Conservation (phyloP, 163 green algal species). For the Picocystis sp. region DNA sequence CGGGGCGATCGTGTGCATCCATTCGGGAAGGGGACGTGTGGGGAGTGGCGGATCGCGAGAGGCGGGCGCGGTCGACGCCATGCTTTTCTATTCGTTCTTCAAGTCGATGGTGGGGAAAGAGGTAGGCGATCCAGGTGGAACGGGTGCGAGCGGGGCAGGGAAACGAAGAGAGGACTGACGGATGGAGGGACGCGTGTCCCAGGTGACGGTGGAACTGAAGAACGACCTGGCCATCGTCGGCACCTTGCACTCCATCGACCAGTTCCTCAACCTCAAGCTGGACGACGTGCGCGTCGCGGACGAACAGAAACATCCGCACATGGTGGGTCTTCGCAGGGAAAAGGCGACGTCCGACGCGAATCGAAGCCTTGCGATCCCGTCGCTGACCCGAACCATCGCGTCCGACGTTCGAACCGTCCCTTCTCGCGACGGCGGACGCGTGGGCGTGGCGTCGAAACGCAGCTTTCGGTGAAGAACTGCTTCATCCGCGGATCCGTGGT, state of each 20-base stretch:
- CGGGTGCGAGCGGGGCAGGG: no score
- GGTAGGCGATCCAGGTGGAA: conserved; percentile 20
- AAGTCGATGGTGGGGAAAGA: conserved; percentile 91
- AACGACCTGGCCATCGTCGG: conserved; percentile 93
- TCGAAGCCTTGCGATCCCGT: neutral
- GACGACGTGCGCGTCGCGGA: conserved; percentile 72
- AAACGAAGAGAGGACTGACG: no score
- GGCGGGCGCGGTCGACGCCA: conserved; percentile 12
- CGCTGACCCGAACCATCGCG: neutral
- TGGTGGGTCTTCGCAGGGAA: conserved; percentile 33
- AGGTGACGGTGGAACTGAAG: conserved; percentile 97
- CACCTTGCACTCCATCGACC: conserved; percentile 89
- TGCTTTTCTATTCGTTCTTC: conserved; percentile 95
- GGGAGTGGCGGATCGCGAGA: no score
- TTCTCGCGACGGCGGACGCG: no score
- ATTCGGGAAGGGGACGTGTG: no score
- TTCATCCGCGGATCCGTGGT: conserved; percentile 97
- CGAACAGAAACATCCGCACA: conserved; percentile 86
- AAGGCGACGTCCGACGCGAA: neutral
- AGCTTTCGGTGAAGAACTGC: conserved; percentile 90
- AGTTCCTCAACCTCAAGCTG: conserved; percentile 99
- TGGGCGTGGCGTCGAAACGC: conserved; percentile 4
- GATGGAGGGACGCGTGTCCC: neutral
- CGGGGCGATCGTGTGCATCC: no score
- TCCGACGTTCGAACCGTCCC: neutral